Conservation (phyloP, 768 basidiomycete genomes). For the Leccinum broughii region DNA sequence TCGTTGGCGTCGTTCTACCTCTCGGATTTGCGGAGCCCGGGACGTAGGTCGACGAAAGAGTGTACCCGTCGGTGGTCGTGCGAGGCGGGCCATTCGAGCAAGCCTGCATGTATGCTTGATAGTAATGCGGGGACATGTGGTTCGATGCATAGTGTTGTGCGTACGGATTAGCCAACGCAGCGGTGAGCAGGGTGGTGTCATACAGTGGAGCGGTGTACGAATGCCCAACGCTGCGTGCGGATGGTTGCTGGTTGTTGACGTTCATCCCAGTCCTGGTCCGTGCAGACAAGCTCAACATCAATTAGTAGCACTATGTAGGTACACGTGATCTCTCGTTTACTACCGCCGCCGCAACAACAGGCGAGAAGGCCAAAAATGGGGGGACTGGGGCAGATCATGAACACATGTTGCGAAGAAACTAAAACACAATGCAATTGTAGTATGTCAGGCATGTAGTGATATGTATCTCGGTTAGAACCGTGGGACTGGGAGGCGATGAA, state of each 20-base stretch:
- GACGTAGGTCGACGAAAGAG: constrained; percentile 40
- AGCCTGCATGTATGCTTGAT: constrained; percentile 51
- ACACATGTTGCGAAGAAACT: constrained; percentile 25
- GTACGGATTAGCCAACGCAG: constrained; percentile 32
- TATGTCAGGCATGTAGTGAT: constrained; percentile 32
- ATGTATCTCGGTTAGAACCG: constrained; percentile 26
- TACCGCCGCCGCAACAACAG: constrained; percentile 2
- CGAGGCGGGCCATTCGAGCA: constrained; percentile 17
- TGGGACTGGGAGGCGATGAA: constrained; percentile 16
- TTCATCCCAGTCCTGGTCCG: constrained; percentile 8
- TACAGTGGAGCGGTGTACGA: constrained; percentile 19
- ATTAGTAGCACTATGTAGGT: neutral
- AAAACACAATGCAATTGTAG: constrained; percentile 36
- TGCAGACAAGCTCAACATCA: neutral
- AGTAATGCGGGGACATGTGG: constrained; percentile 51
- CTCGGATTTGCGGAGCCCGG: constrained; percentile 16
- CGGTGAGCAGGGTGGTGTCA: constrained; percentile 27
- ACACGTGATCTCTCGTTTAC: constrained; percentile 23
- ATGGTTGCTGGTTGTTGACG: constrained; percentile 9
- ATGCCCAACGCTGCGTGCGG: constrained; percentile 3
- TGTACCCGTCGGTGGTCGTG: constrained; percentile 38
- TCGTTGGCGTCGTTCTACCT: neutral
- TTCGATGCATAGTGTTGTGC: constrained; percentile 29
- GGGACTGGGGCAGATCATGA: constrained; percentile 14
- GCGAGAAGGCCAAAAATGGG: constrained; percentile 2